These are phyloP conservation scores for Aegilops sharonensis DNA, from an alignment of 176 grass and related monocot genomes.

Conservation along the genomic window DNA sequence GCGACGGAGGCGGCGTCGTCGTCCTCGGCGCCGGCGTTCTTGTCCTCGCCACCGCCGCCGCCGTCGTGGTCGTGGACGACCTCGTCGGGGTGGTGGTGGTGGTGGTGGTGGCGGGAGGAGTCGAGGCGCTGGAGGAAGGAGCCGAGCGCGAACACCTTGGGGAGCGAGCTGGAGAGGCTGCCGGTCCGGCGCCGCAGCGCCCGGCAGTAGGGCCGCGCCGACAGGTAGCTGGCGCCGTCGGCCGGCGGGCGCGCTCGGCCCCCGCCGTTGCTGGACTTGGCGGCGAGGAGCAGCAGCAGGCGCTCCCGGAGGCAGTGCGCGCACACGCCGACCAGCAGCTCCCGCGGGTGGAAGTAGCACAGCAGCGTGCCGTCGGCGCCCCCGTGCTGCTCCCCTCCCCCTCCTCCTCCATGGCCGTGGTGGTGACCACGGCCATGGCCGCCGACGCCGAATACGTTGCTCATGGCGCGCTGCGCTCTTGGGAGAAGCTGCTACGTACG, in stretches of 20 bases:
- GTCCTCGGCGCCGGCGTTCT: neutral
- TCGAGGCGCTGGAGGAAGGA: constrained; percentile 80
- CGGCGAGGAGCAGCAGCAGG: constrained; percentile 62
- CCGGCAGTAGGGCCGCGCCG: constrained; percentile 18
- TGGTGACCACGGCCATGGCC: no score
- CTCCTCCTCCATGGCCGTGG: neutral
- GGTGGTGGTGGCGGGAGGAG: constrained; percentile 36
- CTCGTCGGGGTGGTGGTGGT: neutral
- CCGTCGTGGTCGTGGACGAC: neutral
- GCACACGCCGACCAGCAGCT: constrained; percentile 70
- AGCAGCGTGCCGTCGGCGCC: neutral
- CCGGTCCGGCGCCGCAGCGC: constrained; percentile 32
- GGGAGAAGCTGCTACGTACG: neutral
- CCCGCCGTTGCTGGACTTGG: neutral
- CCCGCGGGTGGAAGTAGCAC: constrained; percentile 71
- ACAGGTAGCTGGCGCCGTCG: neutral
- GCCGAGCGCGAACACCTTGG: constrained; percentile 63
- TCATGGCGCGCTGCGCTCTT: constrained; percentile 7
- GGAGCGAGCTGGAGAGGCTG: constrained; percentile 42
- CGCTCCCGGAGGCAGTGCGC: constrained; percentile 75
- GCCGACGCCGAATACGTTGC: neutral
- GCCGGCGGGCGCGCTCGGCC: neutral
- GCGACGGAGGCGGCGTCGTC: constrained; percentile 37
- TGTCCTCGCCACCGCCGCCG: neutral
- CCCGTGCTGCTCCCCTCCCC: neutral